Evolutionary conservation across 495 filamentous ascomycete genomes (phyloP).

Genomic region (Venustampulla echinocandica): DNA sequence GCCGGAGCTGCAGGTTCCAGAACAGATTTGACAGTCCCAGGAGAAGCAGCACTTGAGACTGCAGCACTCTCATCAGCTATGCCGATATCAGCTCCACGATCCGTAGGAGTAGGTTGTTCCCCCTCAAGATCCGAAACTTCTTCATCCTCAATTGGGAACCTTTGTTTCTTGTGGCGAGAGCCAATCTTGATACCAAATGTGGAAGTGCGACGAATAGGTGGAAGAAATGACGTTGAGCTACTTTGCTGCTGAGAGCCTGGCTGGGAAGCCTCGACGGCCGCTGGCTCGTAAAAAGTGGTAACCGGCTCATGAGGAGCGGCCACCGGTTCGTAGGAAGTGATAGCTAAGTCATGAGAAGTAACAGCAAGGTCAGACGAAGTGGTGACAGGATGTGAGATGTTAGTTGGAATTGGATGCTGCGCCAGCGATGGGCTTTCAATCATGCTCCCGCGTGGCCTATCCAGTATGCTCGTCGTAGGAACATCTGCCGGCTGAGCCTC

Average conservation of each 20-base stretch:
- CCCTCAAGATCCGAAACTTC: too few species aligned
- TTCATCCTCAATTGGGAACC: slow-evolving; percentile 21
- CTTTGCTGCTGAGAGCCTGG: slow-evolving; percentile 4
- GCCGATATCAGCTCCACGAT: too few species aligned
- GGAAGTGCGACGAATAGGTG: slow-evolving; percentile 44
- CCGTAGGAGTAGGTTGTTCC: not conserved
- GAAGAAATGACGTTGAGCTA: slow-evolving; percentile 34
- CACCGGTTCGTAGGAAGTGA: too few species aligned
- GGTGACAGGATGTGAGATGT: too few species aligned
- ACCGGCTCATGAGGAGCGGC: too few species aligned
- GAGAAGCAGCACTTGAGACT: too few species aligned
- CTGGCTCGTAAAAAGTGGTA: not conserved
- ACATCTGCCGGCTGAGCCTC: not conserved
- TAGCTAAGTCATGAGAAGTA: too few species aligned
- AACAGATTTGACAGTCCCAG: too few species aligned
- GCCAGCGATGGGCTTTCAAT: slow-evolving; percentile 12
- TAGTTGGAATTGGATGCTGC: too few species aligned
- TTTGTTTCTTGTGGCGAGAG: slow-evolving; percentile 20
- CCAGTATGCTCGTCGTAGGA: slow-evolving; percentile 10
- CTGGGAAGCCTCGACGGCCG: not conserved
- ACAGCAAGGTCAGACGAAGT: too few species aligned
- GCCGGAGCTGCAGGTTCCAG: too few species aligned
- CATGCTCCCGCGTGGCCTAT: slow-evolving; percentile 11
- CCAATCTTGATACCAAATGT: slow-evolving; percentile 35
- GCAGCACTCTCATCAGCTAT: too few species aligned